Base-by-base conservation (phyloP, 2,329 filamentous ascomycete species). In the Grosmannia serpens region DNA sequence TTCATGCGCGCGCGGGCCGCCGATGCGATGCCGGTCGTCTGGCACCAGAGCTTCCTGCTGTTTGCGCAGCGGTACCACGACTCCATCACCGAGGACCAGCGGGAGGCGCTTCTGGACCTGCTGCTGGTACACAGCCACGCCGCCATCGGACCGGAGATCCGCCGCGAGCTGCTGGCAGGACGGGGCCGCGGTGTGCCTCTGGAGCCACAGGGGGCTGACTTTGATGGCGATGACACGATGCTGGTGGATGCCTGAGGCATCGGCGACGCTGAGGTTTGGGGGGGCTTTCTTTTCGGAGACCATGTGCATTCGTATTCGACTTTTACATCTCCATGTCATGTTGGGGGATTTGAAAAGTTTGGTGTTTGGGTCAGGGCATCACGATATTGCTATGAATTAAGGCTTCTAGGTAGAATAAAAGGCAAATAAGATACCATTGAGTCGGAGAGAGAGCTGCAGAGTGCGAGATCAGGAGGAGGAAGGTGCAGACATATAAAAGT, bases 31-130 rank as follows among this genome's bases (percentile, higher is more conserved):
- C 94, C 95, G 0, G 91, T 99, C 9, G 84, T 99, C 58, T 99
- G 92, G 91, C 94, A 99, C 71, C 92, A 97, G 74, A 91, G 88
- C 65, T 77, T 99, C 33, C 75, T 99, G 58, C 87, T 89, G 2
- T 99, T 99, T 73, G 91, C 94, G 29, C 88, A 96, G 74, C 81
- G 92, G 59, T 99, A 97, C 74, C 86, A 91, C 68, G 95, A 96
- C 65, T 92, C 97, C 71, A 92, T 95, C 66, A 92, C 89, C 1
- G 89, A 94, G 69, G 89, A 95, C 67, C 89, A 94, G 75, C 77
- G 89, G 65, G 92, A 99, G 73, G 89, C 91, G 0, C 74, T 99
- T 55, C 75, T 99, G 7, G 94, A 99, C 73, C 73, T 99, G 60
- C 76, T 99, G 22, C 77, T 96, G 50, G 86, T 85, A 4, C 84